phyloP scores from a whole-genome alignment of 2,329 filamentous ascomycete species.

The Parastagonospora avenae region DNA sequence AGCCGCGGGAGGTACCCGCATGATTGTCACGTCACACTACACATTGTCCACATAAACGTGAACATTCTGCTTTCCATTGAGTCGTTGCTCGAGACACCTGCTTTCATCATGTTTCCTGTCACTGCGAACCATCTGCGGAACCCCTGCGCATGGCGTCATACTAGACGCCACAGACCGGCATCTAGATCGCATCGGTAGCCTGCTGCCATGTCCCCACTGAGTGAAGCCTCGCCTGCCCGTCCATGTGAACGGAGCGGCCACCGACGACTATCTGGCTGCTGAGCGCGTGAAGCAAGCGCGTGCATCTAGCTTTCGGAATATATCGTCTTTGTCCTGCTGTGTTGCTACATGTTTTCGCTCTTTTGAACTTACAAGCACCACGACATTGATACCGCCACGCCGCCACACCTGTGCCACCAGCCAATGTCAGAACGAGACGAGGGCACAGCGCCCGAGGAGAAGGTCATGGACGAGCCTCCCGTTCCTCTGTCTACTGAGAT shows the following conservation, averaged over 20 bases:
- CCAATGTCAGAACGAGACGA: conserved; percentile 15
- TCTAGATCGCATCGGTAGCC: background rate
- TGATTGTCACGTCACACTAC: too few species aligned
- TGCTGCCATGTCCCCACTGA: background rate
- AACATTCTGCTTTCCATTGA: too few species aligned
- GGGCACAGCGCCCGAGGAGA: background rate
- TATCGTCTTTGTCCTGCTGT: background rate
- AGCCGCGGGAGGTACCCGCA: too few species aligned
- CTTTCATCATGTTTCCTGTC: too few species aligned
- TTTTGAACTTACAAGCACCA: too few species aligned
- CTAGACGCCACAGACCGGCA: too few species aligned
- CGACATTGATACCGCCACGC: background rate
- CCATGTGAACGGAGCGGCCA: background rate
- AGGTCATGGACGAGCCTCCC: conserved; percentile 3
- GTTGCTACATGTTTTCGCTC: too few species aligned
- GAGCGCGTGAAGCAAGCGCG: background rate
- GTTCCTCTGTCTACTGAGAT: conserved; percentile 47
- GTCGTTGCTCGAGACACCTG: too few species aligned
- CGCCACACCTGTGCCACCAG: background rate
- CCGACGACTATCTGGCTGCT: background rate
- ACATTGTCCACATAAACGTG: too few species aligned
- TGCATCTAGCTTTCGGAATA: background rate
- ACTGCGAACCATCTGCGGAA: too few species aligned
- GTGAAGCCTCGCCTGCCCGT: too few species aligned
- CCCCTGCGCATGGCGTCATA: too few species aligned